Percentiles rank a stretch among this genome's conserved stretches.
phyloP scores from a whole-genome alignment of 2,329 filamentous ascomycete species.

The Zopfia rhizophila region DNA sequence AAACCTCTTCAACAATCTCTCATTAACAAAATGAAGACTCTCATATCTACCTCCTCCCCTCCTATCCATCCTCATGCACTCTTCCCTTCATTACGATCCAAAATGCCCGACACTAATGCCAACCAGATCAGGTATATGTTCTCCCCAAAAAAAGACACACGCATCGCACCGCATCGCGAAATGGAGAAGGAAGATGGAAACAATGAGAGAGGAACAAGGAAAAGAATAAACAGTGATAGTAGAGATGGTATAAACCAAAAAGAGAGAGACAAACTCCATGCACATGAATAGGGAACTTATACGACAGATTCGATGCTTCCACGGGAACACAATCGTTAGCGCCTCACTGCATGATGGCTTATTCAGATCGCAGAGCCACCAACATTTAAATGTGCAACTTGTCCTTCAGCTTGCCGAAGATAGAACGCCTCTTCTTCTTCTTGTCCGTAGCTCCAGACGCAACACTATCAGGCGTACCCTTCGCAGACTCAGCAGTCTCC shows the following conservation, averaged over 20 bases:
- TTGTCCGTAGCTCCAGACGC: constrained; percentile 46
- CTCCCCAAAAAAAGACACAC: constrained; percentile 22
- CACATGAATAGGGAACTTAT: constrained; percentile 35
- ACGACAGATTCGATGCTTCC: too few species aligned
- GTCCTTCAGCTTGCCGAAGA: constrained; percentile 62
- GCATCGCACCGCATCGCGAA: constrained; percentile 26
- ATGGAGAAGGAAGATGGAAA: constrained; percentile 5
- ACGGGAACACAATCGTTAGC: constrained; percentile 1
- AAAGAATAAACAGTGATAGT: constrained; percentile 33
- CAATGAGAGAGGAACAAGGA: constrained; percentile 25
- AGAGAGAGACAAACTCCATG: constrained; percentile 46
- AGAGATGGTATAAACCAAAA: constrained; percentile 53
- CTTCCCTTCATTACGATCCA: too few species aligned
- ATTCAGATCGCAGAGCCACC: not conserved
- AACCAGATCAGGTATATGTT: constrained; percentile 25
- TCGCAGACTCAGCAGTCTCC: constrained; percentile 40
- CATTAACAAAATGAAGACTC: too few species aligned
- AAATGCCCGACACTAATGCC: too few species aligned
- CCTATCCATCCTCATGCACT: too few species aligned
- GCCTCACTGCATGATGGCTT: not conserved
- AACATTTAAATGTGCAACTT: constrained; percentile 50
- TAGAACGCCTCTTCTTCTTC: constrained; percentile 60
- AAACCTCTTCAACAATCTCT: too few species aligned
- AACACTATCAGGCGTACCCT: constrained; percentile 54
- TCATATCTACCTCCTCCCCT: too few species aligned